Conservation (phyloP, 73 alveolate genomes). For the Paraurostyla sp. region DNA sequence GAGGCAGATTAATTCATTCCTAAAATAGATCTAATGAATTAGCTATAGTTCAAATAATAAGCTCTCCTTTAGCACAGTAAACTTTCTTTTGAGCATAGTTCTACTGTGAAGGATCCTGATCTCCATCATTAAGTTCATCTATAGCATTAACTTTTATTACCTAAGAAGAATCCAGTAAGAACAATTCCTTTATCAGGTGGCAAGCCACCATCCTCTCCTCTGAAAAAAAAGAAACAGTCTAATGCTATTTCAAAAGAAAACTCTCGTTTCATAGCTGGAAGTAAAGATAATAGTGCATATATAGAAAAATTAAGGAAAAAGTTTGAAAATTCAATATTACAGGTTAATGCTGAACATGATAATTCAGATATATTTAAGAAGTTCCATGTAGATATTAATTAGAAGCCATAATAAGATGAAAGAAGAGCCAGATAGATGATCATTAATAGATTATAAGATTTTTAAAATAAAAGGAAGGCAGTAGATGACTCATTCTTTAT, state of each 20-base stretch:
- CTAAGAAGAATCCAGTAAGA: too few species aligned
- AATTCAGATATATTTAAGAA: constrained; percentile 20
- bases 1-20: not conserved
- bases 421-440: constrained; percentile 37
- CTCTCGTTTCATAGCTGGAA: too few species aligned
- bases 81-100: too few species aligned
- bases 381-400: not conserved
- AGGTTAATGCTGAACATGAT: not conserved
- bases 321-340: not conserved
- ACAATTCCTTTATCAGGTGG: too few species aligned
- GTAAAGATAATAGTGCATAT: too few species aligned
- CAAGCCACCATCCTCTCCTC: too few species aligned
- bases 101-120: too few species aligned
- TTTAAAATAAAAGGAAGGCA: not conserved
- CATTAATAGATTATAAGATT: not conserved
- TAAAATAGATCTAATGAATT: too few species aligned
- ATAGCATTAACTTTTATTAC: too few species aligned
- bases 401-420: constrained; percentile 43
- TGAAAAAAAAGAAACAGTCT: not conserved
- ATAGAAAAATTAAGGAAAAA: not conserved
- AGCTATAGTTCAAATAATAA: too few species aligned
- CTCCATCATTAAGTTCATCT: too few species aligned
- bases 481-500: not conserved
- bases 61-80: too few species aligned
- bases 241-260: not conserved